Base-by-base conservation (phyloP, 768 basidiomycete genomes). In the Lentinula sp. region DNA sequence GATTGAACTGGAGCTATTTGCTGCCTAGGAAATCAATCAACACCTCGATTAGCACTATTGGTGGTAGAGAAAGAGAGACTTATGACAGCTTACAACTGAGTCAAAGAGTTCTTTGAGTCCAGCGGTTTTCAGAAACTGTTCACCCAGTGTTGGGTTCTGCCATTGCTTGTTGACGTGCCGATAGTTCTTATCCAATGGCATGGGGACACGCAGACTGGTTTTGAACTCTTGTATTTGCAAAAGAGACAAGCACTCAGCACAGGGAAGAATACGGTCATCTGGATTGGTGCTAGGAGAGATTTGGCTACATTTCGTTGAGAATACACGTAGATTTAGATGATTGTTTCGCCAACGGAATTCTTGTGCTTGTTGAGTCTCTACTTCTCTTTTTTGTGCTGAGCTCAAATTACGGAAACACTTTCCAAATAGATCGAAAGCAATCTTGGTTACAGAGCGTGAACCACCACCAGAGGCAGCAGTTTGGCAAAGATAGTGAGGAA, bases 321-420 rank as follows among this genome's bases (percentile, higher is more conserved):
- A 70, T 10, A 70, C 61, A 21, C 61, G 43, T 0, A 50, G 40
- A 28, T 35, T 48, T 16, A 54, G 39, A 49, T 68, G 67, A 59
- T 72, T 68, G 49, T 72, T 75, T 40, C 49, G 50, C 73, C 74
- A 75, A 5, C 7, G 43, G 16, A 64, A 64, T 13, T 66, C 61
- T 34, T 69, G 64, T 2, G n/a, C 21, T 48, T 71, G 66, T 3
- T 40, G 35, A 49, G 48, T 18, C 16, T 35, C 43, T 13, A 70
- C 68, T 1, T 37, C 21, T 2, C 32, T 23, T 42, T 64, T 68
- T 51, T 60, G 52, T 34, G 7, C 35, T 9, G 35, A 10, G 35
- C 2, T 43, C 28, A 67, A 53, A 4, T 31, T 9, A 2, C 52
- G 5, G 52, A 57, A 65, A 8, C 28, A 15, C 37, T 57, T 62